These are phyloP conservation scores for Kokia cookei DNA, from an alignment of 441 rosid species.

Conservation along the genomic window DNA sequence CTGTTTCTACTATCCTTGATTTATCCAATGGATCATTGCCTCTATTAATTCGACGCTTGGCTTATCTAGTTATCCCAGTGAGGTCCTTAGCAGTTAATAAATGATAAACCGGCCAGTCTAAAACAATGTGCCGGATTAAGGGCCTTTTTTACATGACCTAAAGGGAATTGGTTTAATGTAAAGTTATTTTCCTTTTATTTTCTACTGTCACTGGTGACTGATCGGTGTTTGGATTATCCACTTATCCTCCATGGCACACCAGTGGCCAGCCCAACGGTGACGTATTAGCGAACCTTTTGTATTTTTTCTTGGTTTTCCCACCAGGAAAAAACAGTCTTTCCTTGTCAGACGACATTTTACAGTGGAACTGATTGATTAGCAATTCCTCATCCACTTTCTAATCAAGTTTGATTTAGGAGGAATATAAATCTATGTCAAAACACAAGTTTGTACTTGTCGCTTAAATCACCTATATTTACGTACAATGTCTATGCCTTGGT, in stretches of 20 bases:
- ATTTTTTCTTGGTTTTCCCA: neutral
- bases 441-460: neutral
- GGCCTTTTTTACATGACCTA: neutral
- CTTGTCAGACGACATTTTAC: slow-evolving; percentile 2
- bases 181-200: neutral
- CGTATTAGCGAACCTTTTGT: neutral
- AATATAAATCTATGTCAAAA: neutral
- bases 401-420: neutral
- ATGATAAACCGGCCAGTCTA: neutral
- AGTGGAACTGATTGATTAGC: neutral
- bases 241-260: neutral
- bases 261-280: neutral
- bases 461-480: neutral
- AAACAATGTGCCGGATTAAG: neutral
- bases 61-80: neutral
- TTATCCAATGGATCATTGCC: neutral
- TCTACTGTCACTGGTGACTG: neutral
- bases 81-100: neutral
- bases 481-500: neutral
- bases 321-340: neutral
- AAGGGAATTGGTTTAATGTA: neutral
- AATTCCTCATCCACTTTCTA: neutral
- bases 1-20: neutral
- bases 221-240: neutral
- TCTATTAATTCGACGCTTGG: neutral